Percentiles rank a stretch among this genome's conserved stretches.
These are phyloP conservation scores for Anisodus tanguticus DNA, from an alignment of 257 asterid genomes.

Conservation along the genomic window DNA sequence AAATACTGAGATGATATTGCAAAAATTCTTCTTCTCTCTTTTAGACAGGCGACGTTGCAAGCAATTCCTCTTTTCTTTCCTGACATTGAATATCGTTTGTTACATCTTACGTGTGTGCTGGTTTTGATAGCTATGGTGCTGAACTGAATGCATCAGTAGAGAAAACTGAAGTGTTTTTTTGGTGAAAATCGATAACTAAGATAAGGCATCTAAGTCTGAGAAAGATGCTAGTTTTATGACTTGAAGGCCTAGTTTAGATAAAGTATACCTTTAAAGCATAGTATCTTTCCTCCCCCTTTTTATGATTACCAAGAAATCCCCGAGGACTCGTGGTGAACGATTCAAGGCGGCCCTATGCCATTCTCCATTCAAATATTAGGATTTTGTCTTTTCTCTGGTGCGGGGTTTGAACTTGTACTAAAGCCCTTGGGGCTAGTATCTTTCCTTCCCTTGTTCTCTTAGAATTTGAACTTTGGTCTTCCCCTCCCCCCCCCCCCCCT, in stretches of 20 bases:
- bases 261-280: not conserved
- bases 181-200: not conserved
- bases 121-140: not conserved
- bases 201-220: not conserved
- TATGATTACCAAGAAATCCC: constrained; percentile 3
- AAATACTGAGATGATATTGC: constrained; percentile 6
- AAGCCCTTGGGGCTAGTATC: not conserved
- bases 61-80: not conserved
- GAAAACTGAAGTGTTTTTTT: not conserved
- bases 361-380: not conserved
- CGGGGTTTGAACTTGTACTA: not conserved
- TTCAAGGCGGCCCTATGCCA: not conserved
- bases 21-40: not conserved
- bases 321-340: not conserved
- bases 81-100: not conserved
- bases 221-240: not conserved
- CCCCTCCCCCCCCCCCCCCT: rapidly evolving
- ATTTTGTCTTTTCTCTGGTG: not conserved
- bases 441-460: not conserved
- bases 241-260: not conserved
- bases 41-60: not conserved
- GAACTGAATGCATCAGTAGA: not conserved
- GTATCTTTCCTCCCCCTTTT: not conserved
- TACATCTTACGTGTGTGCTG: not conserved
- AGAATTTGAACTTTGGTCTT: not conserved